These are phyloP conservation scores for Hydrangea macrophylla DNA, from an alignment of 148 eudicot genomes.

Conservation along the genomic window DNA sequence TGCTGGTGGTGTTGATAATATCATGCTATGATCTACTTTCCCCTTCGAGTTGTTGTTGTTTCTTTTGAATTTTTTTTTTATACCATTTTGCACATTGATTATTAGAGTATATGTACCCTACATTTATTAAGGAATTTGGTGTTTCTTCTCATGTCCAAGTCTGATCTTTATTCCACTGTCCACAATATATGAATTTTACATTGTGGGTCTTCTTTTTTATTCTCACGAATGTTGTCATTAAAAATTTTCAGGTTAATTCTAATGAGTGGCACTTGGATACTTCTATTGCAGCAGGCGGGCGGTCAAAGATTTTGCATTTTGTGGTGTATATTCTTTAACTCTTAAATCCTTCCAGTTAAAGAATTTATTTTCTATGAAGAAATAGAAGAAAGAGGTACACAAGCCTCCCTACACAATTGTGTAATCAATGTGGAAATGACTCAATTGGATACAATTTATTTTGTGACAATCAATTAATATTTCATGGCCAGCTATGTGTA, in stretches of 20 bases:
- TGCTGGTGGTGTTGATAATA: no score
- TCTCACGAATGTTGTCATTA: constrained; percentile 19
- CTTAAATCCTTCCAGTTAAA: constrained; percentile 8
- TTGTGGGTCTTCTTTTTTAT: no score
- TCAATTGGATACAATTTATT: not conserved
- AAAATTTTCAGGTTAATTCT: constrained; percentile 71
- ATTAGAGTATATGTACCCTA: no score
- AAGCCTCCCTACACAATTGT: not conserved
- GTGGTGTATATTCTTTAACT: constrained; percentile 77
- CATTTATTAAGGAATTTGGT: not conserved
- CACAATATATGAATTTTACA: no score
- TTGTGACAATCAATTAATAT: not conserved
- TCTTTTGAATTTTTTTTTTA: no score
- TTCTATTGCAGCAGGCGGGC: constrained; percentile 94
- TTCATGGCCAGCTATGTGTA: not conserved
- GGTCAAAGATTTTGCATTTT: constrained; percentile 88
- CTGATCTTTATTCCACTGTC: no score
- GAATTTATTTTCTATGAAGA: no score
- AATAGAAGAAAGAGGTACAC: not conserved
- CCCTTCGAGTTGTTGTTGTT: no score
- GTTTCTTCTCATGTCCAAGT: not conserved
- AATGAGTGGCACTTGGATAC: constrained; percentile 99
- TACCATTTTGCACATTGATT: no score
- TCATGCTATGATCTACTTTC: no score
- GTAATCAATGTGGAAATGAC: no score